Base-by-base conservation (phyloP, 257 asterid genomes). In the Eustoma russellianum region DNA sequence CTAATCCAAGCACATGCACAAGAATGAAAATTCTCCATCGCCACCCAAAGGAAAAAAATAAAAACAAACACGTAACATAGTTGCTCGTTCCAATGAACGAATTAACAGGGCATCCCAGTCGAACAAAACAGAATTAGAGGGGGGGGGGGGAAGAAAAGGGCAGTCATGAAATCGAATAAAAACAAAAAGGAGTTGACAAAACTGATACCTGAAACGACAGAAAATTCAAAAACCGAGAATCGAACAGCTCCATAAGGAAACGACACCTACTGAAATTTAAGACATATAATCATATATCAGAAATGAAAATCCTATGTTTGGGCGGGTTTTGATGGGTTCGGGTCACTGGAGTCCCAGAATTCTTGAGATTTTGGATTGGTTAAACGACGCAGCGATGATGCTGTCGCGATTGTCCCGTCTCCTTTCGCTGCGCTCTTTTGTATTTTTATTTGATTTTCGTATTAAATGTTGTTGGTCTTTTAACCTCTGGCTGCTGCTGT, bases 281-380 rank as follows among this genome's bases (percentile, higher is more conserved):
- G 52, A 1, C 7, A 55, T 54, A 65, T 41, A 50, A 62, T 50
- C 63, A 69, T 33, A 59, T 12, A 47, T 2, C 45, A 55, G 56
- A 57, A 45, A 33, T 8, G 13, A 38, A 38, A 38, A 3, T 7
- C 9, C 12, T 30, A 57, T 33, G 41, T 64, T 54, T 49, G 65
- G 57, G 78, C 68, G 66, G 55, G 51, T 62, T 48, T 16, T 19
- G 7, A 30, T 54, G 70, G 33, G 77, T 52, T 59, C 65, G 66
- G 72, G 70, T 67, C 85, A 54, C 83, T 82, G 83, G 81, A 56
- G 56, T 34, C 45, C 50, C 28, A 46, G 50, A 45, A 43, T 30
- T 17, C 47, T 16, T 35, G 43, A 41, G 43, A 70, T 59, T 41
- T 17, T 12, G 59, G 60, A 41, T 41, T 41, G 48, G 70, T 55